These are phyloP conservation scores for Paramecium sonneborni DNA, from an alignment of 73 alveolate genomes.

Conservation along the genomic window DNA sequence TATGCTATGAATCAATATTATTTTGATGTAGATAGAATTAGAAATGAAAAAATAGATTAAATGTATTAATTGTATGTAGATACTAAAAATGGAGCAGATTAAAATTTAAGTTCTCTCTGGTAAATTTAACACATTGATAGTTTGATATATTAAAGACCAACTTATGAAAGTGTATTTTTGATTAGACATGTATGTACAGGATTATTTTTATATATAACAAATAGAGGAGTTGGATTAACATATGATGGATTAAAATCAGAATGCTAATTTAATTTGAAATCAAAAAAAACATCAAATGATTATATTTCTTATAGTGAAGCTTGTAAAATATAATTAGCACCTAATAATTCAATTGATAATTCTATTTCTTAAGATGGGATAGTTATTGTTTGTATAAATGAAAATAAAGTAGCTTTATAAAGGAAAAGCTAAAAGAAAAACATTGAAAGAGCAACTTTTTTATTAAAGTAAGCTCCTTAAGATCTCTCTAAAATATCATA, in stretches of 20 bases:
- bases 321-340: not conserved
- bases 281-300: not conserved
- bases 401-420: not conserved
- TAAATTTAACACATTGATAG: not conserved
- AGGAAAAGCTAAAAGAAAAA: not conserved
- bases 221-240: not conserved
- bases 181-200: slow-evolving; percentile 49
- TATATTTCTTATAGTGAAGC: slow-evolving; percentile 26
- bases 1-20: not conserved
- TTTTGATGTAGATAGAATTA: slow-evolving; percentile 1
- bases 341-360: not conserved
- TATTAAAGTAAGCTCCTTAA: not conserved
- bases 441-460: not conserved
- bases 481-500: not conserved
- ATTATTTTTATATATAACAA: not conserved
- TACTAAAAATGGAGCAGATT: not conserved
- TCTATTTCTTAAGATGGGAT: not conserved
- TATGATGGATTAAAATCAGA: slow-evolving; percentile 17
- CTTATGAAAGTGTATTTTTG: slow-evolving; percentile 32
- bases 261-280: not conserved
- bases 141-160: not conserved
- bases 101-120: not conserved
- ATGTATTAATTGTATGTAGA: slow-evolving; percentile 19
- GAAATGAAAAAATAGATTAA: not conserved
- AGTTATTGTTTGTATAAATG: not conserved